A percentile compares a stretch with the other conserved stretches of the same genome.
Conservation (phyloP, 805 yeast genomes). For the Lipomyces kockii region DNA sequence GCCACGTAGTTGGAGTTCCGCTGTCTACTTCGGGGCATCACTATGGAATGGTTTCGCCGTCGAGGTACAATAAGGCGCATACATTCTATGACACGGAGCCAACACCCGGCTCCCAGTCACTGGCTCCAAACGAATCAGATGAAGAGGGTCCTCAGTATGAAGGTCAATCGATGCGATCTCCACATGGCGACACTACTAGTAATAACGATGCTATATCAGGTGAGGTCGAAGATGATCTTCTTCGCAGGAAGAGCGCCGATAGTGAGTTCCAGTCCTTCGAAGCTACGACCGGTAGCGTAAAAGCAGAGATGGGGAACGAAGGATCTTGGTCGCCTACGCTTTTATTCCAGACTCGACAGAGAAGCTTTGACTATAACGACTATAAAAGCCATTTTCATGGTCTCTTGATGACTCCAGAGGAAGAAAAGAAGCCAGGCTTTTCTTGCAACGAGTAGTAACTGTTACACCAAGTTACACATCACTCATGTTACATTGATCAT, state of each 20-base stretch:
- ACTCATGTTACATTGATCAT: too few relatives aligned
- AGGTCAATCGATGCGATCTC: not conserved
- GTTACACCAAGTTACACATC: not conserved
- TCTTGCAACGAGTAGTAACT: slow-evolving; percentile 9
- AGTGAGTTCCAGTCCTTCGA: slow-evolving; percentile 4
- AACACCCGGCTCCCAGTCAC: not conserved
- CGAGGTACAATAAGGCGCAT: slow-evolving; percentile 13
- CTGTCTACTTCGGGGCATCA: not conserved
- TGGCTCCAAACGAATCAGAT: not conserved
- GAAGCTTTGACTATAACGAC: slow-evolving; percentile 33
- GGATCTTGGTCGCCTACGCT: slow-evolving; percentile 1
- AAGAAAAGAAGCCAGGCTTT: slow-evolving; percentile 35
- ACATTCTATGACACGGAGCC: not conserved
- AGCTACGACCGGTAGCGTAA: slow-evolving; percentile 1
- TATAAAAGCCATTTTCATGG: slow-evolving; percentile 33
- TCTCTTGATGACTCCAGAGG: slow-evolving; percentile 32
- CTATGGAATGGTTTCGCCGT: not conserved
- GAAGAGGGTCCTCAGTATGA: slow-evolving; percentile 8
- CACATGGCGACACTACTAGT: not conserved
- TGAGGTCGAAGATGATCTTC: slow-evolving; percentile 25
- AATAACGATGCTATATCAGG: not conserved
- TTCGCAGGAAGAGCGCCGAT: slow-evolving; percentile 20
- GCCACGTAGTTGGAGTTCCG: not conserved
- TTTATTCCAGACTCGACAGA: not conserved
- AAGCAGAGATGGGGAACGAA: not conserved